Evolutionary conservation across 1,284 basidiomycete genomes (phyloP).

Genomic region (Boletus austroedulis): DNA sequence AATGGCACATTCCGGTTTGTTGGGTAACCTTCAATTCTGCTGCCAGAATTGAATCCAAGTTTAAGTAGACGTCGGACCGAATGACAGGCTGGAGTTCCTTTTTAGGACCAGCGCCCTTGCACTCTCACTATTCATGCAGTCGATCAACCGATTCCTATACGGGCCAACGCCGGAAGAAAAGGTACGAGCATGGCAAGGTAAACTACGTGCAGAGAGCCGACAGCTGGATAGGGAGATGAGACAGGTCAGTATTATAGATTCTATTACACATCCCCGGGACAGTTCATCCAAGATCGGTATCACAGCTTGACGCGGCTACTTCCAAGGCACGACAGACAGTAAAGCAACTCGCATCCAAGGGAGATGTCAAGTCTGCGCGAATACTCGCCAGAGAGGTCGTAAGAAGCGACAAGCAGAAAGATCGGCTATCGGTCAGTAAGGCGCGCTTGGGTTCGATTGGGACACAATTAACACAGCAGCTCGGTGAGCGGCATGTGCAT

Average conservation of each 20-base stretch:
- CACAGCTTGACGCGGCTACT: conserved; percentile 79
- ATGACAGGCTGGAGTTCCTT: neutral
- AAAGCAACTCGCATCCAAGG: conserved; percentile 88
- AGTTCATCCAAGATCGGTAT: conserved; percentile 20
- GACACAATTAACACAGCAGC: conserved; percentile 88
- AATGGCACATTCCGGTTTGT: too few species aligned
- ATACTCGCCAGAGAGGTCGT: conserved; percentile 95
- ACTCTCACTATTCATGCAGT: conserved; percentile 58
- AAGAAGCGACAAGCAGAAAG: conserved; percentile 91
- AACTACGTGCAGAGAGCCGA: conserved; percentile 77
- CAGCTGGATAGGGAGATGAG: conserved; percentile 88
- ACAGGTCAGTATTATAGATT: conserved; percentile 61
- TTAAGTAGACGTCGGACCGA: too few species aligned
- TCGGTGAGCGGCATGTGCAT: conserved; percentile 60
- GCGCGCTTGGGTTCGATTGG: conserved; percentile 90
- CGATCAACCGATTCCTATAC: conserved; percentile 88
- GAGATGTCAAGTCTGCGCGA: conserved; percentile 89
- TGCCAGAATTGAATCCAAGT: too few species aligned
- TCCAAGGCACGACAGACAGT: conserved; percentile 80
- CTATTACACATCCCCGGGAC: conserved; percentile 9
- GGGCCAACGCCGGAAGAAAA: conserved; percentile 93
- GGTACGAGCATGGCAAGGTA: conserved; percentile 84
- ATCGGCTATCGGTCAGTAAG: conserved; percentile 88
- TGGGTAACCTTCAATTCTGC: too few species aligned
- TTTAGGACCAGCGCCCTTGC: conserved; percentile 16